Evolutionary conservation across 2,329 filamentous ascomycete species (phyloP), one percentile per base, ranked within the genome.

Genomic region (Cytospora schulzeri): DNA sequence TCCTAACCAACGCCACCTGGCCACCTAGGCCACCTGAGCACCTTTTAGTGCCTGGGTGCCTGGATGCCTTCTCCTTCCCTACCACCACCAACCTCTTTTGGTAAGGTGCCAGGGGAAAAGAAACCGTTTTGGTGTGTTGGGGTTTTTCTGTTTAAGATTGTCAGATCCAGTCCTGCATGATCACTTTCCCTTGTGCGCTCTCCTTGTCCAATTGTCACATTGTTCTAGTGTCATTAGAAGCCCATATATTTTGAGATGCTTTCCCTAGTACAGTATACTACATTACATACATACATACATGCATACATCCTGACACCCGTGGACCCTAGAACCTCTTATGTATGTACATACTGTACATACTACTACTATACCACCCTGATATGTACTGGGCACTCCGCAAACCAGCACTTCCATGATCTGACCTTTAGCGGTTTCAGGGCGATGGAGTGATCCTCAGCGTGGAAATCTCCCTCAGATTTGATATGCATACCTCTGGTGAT

Each of bases 381-480:
- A 26, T n/a, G 35, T 50, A 28, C 15, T 19, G 35, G 55, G 12
- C 29, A 28, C 26, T 31, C n/a, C 45, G n/a, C 45, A 48, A 24
- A 4, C 6, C 6, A n/a, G n/a, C n/a, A 5, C 38, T 58, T 50
- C n/a, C 17, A n/a, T 51, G 57, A 50, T 56, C 53, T 38, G 22
- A 38, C 11, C 52, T 54, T 12, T 64, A 57, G 65, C 65, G 26
- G 61, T 66, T 64, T 66, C 64, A 64, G 61, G 61, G n/a, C 52
- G 51, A 50, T 60, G 61, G 64, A 51, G 51, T 57, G 51, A 56
- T 54, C 60, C 41, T 60, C 56, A 45, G 48, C 62, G 41, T 26
- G 51, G 62, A 57, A 48, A 48, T 56, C 52, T 56, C 59, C 63
- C 48, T 62, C 63, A 63, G 48, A 66, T 48, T 48, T 11, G n/a